phyloP scores from a whole-genome alignment of 2,329 filamentous ascomycete species.

The Fusarium nematophilum region DNA sequence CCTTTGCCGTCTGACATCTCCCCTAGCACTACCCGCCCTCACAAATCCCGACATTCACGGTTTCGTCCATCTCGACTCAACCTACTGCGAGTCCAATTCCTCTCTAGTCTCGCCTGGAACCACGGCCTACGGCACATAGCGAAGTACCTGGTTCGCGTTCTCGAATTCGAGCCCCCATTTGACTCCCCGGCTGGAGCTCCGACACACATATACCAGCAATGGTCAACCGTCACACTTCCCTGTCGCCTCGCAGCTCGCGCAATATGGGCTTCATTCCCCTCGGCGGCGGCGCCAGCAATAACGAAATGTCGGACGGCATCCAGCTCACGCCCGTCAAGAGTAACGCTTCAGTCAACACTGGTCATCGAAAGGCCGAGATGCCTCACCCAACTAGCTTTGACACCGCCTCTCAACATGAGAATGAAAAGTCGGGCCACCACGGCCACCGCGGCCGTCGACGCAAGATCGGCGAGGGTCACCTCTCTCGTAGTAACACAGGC shows the following conservation, averaged over 20 bases:
- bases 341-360: slow-evolving; percentile 62
- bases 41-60: slow-evolving; percentile 30
- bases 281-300: slow-evolving; percentile 43
- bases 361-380: slow-evolving; percentile 60
- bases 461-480: slow-evolving; percentile 54
- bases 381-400: slow-evolving; percentile 46
- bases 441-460: slow-evolving; percentile 60
- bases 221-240: slow-evolving; percentile 45
- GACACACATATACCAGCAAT: slow-evolving; percentile 35
- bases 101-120: slow-evolving; percentile 16
- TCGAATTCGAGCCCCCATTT: slow-evolving; percentile 20
- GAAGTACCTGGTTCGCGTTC: slow-evolving; percentile 22
- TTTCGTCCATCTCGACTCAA: slow-evolving; percentile 31
- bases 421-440: slow-evolving; percentile 59
- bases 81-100: slow-evolving; percentile 25
- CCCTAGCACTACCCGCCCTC: slow-evolving; percentile 21
- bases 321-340: slow-evolving; percentile 68
- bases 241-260: slow-evolving; percentile 52
- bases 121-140: slow-evolving; percentile 18
- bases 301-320: slow-evolving; percentile 59
- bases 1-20: slow-evolving; percentile 30
- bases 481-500: slow-evolving; percentile 60
- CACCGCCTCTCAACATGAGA: slow-evolving; percentile 47
- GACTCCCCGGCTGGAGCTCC: slow-evolving; percentile 40
- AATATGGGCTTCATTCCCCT: slow-evolving; percentile 60